A percentile compares a stretch with the other conserved stretches of the same genome.
Evolutionary conservation across 2,329 filamentous ascomycete genomes (phyloP).

Genomic region (Paecilomyces fulvus): DNA sequence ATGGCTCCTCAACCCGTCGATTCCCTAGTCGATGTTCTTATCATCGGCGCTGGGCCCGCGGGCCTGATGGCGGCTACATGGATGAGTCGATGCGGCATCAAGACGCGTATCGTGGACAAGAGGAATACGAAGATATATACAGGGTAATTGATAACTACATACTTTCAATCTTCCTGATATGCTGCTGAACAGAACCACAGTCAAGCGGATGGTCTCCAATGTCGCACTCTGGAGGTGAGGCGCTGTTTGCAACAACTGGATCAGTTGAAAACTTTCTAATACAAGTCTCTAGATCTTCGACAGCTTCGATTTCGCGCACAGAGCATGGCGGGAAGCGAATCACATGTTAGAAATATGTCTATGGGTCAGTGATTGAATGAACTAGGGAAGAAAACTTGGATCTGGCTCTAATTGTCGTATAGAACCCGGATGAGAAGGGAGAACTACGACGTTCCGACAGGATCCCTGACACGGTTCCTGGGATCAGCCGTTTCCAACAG

Average conservation of each 20-base stretch:
- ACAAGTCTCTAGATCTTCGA: constrained; percentile 50
- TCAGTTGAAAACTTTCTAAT: not conserved
- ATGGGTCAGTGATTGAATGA: constrained; percentile 24
- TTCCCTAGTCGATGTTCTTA: constrained; percentile 33
- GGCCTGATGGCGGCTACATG: constrained; percentile 44
- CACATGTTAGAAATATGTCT: constrained; percentile 58
- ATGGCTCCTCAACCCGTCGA: not conserved
- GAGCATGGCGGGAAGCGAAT: constrained; percentile 57
- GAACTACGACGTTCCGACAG: constrained; percentile 50
- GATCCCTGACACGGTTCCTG: constrained; percentile 55
- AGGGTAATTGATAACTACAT: constrained; percentile 12
- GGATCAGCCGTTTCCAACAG: constrained; percentile 48
- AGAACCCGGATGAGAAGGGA: constrained; percentile 54
- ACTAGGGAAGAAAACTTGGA: constrained; percentile 12
- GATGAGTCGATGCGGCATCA: constrained; percentile 42
- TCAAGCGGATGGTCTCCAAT: constrained; percentile 50
- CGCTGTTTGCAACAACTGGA: not conserved
- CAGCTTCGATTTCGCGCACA: constrained; percentile 59
- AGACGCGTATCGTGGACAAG: constrained; percentile 42
- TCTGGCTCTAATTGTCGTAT: constrained; percentile 3
- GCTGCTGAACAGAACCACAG: constrained; percentile 10
- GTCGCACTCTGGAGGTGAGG: constrained; percentile 49
- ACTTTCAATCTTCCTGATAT: not conserved
- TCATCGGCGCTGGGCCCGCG: constrained; percentile 44
- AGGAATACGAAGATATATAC: constrained; percentile 27